These are phyloP conservation scores for Aurifilum marmelostoma DNA, from an alignment of 2,329 filamentous ascomycete species.

Conservation along the genomic window DNA sequence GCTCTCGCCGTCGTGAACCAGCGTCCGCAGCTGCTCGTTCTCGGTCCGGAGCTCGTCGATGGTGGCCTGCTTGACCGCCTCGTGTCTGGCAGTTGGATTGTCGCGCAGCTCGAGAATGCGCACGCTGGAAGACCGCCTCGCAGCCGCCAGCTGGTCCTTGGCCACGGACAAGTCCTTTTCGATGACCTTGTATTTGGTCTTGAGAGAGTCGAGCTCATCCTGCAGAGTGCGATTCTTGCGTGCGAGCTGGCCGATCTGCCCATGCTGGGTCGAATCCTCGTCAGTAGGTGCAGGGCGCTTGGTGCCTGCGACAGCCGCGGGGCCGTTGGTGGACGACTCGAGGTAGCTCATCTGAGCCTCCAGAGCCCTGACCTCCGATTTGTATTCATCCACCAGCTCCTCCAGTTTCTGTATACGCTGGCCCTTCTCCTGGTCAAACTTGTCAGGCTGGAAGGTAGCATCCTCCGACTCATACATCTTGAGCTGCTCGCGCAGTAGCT, in stretches of 20 bases:
- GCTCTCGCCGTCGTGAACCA: conserved; percentile 57
- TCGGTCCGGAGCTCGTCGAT: conserved; percentile 78
- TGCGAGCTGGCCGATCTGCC: conserved; percentile 79
- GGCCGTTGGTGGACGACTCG: conserved; percentile 50
- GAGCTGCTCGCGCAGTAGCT: conserved; percentile 90
- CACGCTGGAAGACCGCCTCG: conserved; percentile 70
- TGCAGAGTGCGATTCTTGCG: conserved; percentile 88
- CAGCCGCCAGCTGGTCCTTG: conserved; percentile 71
- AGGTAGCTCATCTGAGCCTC: conserved; percentile 73
- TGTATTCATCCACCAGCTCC: conserved; percentile 83
- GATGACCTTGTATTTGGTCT: conserved; percentile 71
- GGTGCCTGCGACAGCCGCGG: conserved; percentile 49
- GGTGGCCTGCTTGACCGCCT: conserved; percentile 82
- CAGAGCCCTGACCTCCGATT: conserved; percentile 74
- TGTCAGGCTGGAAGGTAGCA: conserved; percentile 79
- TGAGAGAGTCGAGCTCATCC: conserved; percentile 70
- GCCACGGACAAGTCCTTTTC: conserved; percentile 75
- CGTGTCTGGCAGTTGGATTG: conserved; percentile 88
- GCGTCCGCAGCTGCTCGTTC: conserved; percentile 79
- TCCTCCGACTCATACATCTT: conserved; percentile 89
- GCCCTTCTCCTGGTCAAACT: conserved; percentile 74
- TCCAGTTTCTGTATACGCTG: conserved; percentile 82
- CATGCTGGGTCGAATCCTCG: conserved; percentile 52
- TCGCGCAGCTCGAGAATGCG: conserved; percentile 83
- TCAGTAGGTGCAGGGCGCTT: conserved; percentile 70